These are phyloP conservation scores for Galerina marginata DNA, from an alignment of 768 basidiomycete species.

Conservation along the genomic window DNA sequence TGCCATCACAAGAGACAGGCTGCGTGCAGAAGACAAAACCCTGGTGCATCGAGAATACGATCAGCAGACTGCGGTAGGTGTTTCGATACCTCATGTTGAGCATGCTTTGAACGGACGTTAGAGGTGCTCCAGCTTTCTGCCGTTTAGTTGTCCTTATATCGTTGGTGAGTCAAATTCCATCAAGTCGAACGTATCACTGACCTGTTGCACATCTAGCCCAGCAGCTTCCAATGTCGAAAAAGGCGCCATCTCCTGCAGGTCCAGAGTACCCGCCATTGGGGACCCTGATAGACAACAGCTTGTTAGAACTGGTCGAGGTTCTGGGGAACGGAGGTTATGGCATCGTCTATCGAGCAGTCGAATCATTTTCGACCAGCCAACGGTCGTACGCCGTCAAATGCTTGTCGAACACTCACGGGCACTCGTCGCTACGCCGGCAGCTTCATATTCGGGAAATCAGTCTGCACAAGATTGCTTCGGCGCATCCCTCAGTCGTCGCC, in stretches of 20 bases:
- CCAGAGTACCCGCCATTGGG: constrained; percentile 62
- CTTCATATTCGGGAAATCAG: constrained; percentile 90
- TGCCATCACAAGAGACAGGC: constrained; percentile 10
- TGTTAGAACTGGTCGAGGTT: constrained; percentile 83
- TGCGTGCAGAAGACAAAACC: constrained; percentile 14
- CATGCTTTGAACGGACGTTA: constrained; percentile 25
- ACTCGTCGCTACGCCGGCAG: constrained; percentile 59
- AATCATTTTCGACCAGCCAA: constrained; percentile 51
- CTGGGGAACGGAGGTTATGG: constrained; percentile 96
- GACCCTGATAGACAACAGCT: constrained; percentile 80
- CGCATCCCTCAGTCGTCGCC: constrained; percentile 83
- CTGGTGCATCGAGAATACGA: constrained; percentile 3
- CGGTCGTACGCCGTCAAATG: constrained; percentile 91
- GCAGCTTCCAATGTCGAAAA: constrained; percentile 26
- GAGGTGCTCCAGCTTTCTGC: constrained; percentile 15
- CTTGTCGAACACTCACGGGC: constrained; percentile 57
- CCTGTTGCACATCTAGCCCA: constrained; percentile 9
- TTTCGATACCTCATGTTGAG: constrained; percentile 33
- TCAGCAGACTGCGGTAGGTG: constrained; percentile 17
- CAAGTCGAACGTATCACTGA: constrained; percentile 8
- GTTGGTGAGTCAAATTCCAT: constrained; percentile 9
- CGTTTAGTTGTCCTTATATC: constrained; percentile 12
- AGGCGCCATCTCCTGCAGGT: constrained; percentile 15
- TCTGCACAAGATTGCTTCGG: constrained; percentile 76
- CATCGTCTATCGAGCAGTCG: constrained; percentile 89